phyloP scores from a whole-genome alignment of 2,329 filamentous ascomycete genomes.

The Microsporum audouinii region DNA sequence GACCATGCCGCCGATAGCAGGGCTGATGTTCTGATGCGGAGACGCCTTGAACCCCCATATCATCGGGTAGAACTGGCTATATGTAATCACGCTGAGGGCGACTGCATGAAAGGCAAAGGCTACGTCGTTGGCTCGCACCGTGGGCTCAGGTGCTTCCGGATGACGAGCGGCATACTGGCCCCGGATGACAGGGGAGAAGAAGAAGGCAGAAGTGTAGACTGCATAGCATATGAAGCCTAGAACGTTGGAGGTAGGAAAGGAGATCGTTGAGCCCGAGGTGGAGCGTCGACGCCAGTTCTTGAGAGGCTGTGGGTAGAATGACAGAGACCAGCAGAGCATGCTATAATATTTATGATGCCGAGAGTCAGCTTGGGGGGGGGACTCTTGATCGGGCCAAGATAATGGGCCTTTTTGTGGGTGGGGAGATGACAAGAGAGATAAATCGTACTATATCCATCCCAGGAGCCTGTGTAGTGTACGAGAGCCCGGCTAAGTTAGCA shows the following conservation, averaged over 20 bases:
- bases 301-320: conserved; percentile 84
- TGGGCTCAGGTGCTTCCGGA: conserved; percentile 59
- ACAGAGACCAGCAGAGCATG: conserved; percentile 66
- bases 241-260: conserved; percentile 66
- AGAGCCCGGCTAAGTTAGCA: not conserved
- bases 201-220: conserved; percentile 61
- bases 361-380: not conserved
- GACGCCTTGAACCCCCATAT: conserved; percentile 66
- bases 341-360: conserved; percentile 18
- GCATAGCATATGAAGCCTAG: conserved; percentile 57
- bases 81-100: conserved; percentile 58
- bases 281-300: conserved; percentile 66
- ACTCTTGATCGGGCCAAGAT: not conserved
- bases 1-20: conserved; percentile 57
- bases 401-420: not conserved
- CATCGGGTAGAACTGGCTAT: conserved; percentile 60
- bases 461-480: conserved; percentile 44
- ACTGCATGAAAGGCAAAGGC: conserved; percentile 75
- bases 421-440: not conserved
- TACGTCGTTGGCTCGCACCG: conserved; percentile 82
- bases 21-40: conserved; percentile 42
- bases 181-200: conserved; percentile 67
- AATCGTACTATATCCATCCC: conserved; percentile 58
- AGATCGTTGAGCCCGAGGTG: conserved; percentile 73
- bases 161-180: conserved; percentile 75